A percentile compares a stretch with the other conserved stretches of the same genome.
Conservation (phyloP, 768 basidiomycete species). For the Boletales sp. region DNA sequence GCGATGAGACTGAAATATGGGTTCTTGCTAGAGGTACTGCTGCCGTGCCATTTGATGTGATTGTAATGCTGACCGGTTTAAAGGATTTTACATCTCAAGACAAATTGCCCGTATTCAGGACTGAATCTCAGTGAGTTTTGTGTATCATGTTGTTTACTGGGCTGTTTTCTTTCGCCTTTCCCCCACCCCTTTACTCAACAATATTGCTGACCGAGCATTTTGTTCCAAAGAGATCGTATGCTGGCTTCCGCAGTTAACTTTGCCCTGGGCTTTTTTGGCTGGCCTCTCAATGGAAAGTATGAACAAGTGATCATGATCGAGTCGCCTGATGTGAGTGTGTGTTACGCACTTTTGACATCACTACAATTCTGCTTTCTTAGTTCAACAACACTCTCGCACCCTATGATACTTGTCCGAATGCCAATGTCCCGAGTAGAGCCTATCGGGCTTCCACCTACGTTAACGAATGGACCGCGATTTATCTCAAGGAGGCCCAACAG, state of each 20-base stretch:
- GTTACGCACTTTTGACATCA: conserved; percentile 1
- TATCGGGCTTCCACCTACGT: conserved; percentile 60
- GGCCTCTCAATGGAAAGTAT: conserved; percentile 68
- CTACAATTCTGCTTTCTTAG: conserved; percentile 23
- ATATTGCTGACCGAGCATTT: background rate
- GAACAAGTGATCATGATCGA: conserved; percentile 79
- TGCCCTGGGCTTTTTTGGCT: conserved; percentile 74
- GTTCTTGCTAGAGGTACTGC: conserved; percentile 56
- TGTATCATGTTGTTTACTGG: too few relatives aligned
- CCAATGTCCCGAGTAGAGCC: conserved; percentile 41
- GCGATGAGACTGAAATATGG: conserved; percentile 79
- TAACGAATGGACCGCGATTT: conserved; percentile 63
- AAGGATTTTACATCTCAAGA: conserved; percentile 58
- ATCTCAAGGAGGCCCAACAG: conserved; percentile 61
- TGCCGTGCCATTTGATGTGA: background rate
- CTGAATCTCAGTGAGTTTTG: conserved; percentile 61
- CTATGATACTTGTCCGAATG: conserved; percentile 78
- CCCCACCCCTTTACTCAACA: background rate
- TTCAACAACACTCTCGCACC: conserved; percentile 87
- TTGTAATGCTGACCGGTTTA: conserved; percentile 23
- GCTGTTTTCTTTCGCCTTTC: too few relatives aligned
- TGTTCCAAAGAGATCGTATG: conserved; percentile 59
- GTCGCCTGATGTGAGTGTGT: conserved; percentile 44
- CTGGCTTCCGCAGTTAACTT: conserved; percentile 62
- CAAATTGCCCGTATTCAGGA: conserved; percentile 74